Conservation (phyloP, 2,329 filamentous ascomycete species). For the Colletotrichum lentis region DNA sequence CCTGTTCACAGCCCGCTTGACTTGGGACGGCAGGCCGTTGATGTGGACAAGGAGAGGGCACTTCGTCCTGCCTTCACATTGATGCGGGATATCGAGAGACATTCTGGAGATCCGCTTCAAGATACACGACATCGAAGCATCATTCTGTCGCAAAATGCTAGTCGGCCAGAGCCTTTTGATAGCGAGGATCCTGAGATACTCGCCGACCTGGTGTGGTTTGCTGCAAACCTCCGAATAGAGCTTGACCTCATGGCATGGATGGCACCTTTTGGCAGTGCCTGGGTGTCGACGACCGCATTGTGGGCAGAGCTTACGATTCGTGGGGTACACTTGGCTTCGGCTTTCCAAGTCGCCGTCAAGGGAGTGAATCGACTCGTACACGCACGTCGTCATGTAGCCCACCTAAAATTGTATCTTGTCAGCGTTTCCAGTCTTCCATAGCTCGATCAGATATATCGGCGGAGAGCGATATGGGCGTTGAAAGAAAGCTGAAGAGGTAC, state of each 20-base stretch:
- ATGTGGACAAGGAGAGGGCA: slow-evolving; percentile 1
- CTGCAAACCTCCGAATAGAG: slow-evolving; percentile 10
- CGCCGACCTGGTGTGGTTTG: slow-evolving; percentile 4
- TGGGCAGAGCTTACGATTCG: background rate
- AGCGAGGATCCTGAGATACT: slow-evolving; percentile 7
- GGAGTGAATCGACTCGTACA: background rate
- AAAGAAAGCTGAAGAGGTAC: background rate
- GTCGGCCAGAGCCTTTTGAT: slow-evolving; percentile 6
- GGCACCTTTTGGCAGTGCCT: slow-evolving; percentile 8
- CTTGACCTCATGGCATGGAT: background rate
- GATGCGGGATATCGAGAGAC: background rate
- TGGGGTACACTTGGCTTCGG: background rate
- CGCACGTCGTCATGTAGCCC: background rate
- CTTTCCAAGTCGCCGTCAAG: background rate
- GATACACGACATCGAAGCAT: background rate
- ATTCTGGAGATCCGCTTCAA: background rate
- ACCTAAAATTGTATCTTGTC: background rate
- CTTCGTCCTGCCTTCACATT: background rate
- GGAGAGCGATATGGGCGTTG: too few relatives aligned
- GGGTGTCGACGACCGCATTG: slow-evolving; percentile 12
- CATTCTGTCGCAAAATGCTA: background rate
- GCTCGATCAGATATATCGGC: background rate
- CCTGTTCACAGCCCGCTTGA: background rate
- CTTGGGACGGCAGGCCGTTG: background rate
- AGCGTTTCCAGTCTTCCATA: background rate